These are phyloP conservation scores for Ascochyta clinopodiicola DNA, from an alignment of 2,329 filamentous ascomycete genomes.

Conservation along the genomic window DNA sequence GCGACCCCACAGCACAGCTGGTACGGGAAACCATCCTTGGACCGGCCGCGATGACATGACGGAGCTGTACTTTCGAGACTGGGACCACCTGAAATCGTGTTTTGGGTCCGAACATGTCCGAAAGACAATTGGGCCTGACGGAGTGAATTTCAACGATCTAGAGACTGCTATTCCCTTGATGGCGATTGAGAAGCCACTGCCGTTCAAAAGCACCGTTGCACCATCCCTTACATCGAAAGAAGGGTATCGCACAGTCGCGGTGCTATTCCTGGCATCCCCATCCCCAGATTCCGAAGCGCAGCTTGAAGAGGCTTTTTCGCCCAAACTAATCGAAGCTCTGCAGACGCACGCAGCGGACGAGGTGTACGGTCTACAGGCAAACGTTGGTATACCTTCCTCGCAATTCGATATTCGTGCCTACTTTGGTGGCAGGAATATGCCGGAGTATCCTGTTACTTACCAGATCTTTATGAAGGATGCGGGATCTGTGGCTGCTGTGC, in stretches of 20 bases:
- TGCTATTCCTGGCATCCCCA: neutral
- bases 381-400: neutral
- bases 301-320: neutral
- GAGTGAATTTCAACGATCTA: slow-evolving; percentile 3
- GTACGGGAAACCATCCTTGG: slow-evolving; percentile 1
- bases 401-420: slow-evolving; percentile 8
- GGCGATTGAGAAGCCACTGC: neutral
- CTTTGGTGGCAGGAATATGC: slow-evolving; percentile 7
- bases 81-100: slow-evolving; percentile 2
- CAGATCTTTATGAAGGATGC: neutral
- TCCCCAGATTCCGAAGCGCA: neutral
- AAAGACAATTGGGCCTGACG: slow-evolving; percentile 1
- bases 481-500: neutral
- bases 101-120: neutral
- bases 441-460: neutral
- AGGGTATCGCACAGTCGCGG: neutral
- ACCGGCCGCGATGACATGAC: slow-evolving; percentile 7
- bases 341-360: neutral
- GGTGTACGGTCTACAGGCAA: neutral
- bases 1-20: neutral
- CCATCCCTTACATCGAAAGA: neutral
- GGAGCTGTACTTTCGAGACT: slow-evolving; percentile 7
- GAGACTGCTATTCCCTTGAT: neutral
- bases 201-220: neutral
- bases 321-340: neutral